Percentiles rank a stretch among this genome's conserved stretches.
Conservation (phyloP, 2,329 filamentous ascomycete species). For the Lecanicillium sp. region DNA sequence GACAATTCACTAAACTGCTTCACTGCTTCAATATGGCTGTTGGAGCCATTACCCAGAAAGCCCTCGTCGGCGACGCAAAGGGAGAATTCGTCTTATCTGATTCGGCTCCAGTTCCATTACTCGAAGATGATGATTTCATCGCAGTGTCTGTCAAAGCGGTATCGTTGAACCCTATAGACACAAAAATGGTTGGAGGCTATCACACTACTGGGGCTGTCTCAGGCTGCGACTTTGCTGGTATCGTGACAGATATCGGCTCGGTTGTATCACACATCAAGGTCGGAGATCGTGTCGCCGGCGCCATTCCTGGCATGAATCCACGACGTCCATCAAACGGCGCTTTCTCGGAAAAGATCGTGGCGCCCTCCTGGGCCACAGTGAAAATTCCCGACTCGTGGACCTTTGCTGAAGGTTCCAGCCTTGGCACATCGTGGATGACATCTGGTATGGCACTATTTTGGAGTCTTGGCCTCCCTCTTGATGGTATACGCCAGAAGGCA, state of each 20-base stretch:
- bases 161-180: slow-evolving; percentile 8
- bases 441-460: no score
- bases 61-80: no score
- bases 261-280: slow-evolving; percentile 1
- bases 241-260: slow-evolving; percentile 1
- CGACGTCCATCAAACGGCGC: slow-evolving; percentile 7
- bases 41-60: no score
- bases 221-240: slow-evolving; percentile 6
- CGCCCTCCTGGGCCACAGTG: slow-evolving; percentile 1
- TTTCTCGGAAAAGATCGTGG: slow-evolving; percentile 12
- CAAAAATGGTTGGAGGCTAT: slow-evolving; percentile 4
- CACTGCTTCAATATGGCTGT: no score
- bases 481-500: no score
- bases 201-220: slow-evolving; percentile 2
- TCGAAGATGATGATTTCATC: no score
- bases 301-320: slow-evolving; percentile 5
- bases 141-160: no score
- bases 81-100: no score
- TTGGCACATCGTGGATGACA: slow-evolving; percentile 9
- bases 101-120: no score
- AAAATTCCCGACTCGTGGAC: slow-evolving; percentile 9
- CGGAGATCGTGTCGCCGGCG: slow-evolving; percentile 6
- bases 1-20: no score
- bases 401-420: slow-evolving; percentile 12
- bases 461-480: no score